These are phyloP conservation scores for Plantago coronopus DNA, from an alignment of 305 asterid species.

Conservation along the genomic window DNA sequence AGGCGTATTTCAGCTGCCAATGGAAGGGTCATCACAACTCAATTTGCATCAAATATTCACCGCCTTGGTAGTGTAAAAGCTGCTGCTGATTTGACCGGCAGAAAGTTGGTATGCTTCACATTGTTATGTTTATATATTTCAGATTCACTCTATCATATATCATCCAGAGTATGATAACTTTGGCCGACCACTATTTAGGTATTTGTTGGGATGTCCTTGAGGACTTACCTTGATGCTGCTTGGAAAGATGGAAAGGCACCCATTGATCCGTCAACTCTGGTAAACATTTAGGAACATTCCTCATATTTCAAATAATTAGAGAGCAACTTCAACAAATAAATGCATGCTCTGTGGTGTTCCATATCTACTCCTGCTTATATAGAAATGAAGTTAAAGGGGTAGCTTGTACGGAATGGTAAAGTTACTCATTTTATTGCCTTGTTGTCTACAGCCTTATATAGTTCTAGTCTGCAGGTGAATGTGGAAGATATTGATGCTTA, in stretches of 20 bases:
- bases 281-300: conserved; percentile 29
- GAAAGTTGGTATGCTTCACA: conserved; percentile 73
- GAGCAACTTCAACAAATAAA: conserved; percentile 8
- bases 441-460: conserved; percentile 25
- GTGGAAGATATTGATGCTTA: conserved; percentile 95
- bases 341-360: not conserved
- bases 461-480: conserved; percentile 59
- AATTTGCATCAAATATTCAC: conserved; percentile 96
- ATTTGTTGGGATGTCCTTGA: conserved; percentile 97
- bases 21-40: conserved; percentile 95
- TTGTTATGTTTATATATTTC: conserved; percentile 18
- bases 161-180: conserved; percentile 23
- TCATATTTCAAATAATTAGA: conserved; percentile 10
- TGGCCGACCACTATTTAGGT: conserved; percentile 45
- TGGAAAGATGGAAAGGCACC: conserved; percentile 99
- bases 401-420: not conserved
- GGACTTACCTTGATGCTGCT: conserved; percentile 99
- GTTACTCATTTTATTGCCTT: conserved; percentile 12
- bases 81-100: conserved; percentile 97
- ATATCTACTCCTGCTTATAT: too few species aligned
- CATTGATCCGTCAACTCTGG: conserved; percentile 98
- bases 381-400: not conserved
- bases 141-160: conserved; percentile 13
- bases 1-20: conserved; percentile 77
- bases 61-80: conserved; percentile 98